Evolutionary conservation across 1,284 basidiomycete species (phyloP).

Genomic region (Rhodotorula glutinis): DNA sequence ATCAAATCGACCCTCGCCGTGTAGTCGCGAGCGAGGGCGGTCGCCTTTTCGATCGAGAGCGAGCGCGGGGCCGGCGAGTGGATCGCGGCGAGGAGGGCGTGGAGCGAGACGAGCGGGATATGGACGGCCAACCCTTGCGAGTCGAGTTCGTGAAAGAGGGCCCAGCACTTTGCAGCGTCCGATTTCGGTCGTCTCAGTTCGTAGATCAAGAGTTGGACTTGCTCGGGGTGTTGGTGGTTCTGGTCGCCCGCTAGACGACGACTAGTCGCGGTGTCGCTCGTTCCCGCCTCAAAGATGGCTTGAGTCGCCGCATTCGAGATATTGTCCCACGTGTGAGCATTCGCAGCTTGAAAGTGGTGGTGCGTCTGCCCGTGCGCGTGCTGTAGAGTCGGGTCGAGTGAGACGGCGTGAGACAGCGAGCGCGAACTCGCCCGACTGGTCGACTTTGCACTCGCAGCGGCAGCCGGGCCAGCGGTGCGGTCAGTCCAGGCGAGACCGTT

Average conservation of each 20-base stretch:
- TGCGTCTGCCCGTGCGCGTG: not conserved
- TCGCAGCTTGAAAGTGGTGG: no score
- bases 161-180: constrained; percentile 16
- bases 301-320: constrained; percentile 10
- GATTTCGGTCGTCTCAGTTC: constrained; percentile 9
- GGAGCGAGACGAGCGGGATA: constrained; percentile 25
- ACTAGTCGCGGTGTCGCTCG: not conserved
- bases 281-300: constrained; percentile 8
- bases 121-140: constrained; percentile 13
- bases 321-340: constrained; percentile 12
- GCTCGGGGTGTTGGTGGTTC: constrained; percentile 6
- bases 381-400: constrained; percentile 5
- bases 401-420: constrained; percentile 19
- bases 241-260: not conserved
- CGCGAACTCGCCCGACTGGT: not conserved
- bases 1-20: constrained; percentile 25
- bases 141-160: constrained; percentile 27
- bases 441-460: constrained; percentile 2
- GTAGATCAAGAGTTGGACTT: constrained; percentile 12
- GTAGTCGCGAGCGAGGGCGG: constrained; percentile 11
- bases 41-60: constrained; percentile 15
- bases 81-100: constrained; percentile 29
- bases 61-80: not conserved
- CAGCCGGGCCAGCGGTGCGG: not conserved
- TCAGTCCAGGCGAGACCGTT: constrained; percentile 8